Evolutionary conservation across 2,329 filamentous ascomycete genomes (phyloP).

Genomic region (Penicillium sp.): DNA sequence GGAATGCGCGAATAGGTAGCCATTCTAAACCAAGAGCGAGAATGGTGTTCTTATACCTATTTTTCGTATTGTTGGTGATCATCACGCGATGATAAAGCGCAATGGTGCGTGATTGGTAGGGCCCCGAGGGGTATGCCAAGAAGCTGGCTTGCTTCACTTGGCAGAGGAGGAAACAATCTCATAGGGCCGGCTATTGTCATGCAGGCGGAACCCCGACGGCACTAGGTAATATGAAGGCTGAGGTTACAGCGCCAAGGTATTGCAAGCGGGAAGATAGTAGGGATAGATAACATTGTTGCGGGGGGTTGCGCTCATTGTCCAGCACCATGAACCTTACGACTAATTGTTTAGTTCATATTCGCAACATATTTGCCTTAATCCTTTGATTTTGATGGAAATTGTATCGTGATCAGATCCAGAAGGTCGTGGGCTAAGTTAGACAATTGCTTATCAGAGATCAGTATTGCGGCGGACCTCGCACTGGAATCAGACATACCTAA

Average conservation of each 20-base stretch:
- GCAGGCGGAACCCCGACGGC: slow-evolving; percentile 20
- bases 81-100: slow-evolving; percentile 10
- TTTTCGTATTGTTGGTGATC: not conserved
- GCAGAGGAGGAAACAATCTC: slow-evolving; percentile 5
- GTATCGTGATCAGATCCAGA: too few relatives aligned
- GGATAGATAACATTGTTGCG: not conserved
- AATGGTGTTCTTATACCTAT: slow-evolving; percentile 4
- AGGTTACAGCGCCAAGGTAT: slow-evolving; percentile 19
- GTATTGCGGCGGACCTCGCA: not conserved
- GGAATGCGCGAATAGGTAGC: not conserved
- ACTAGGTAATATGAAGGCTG: slow-evolving; percentile 11
- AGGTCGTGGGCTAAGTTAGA: not conserved
- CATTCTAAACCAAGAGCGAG: not conserved
- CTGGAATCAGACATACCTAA: not conserved
- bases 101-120: slow-evolving; percentile 7
- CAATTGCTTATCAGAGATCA: not conserved
- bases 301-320: not conserved
- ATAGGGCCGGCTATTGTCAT: slow-evolving; percentile 10
- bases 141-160: slow-evolving; percentile 10
- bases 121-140: slow-evolving; percentile 10
- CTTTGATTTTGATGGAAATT: not conserved
- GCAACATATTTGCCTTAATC: not conserved
- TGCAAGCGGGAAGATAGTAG: not conserved
- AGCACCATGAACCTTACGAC: not conserved
- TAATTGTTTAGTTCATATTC: not conserved